Evolutionary conservation across 192 early-diverging fungal genomes (phyloP), one percentile per base, ranked within the genome.

Genomic region (Backusella tuberculispora): DNA sequence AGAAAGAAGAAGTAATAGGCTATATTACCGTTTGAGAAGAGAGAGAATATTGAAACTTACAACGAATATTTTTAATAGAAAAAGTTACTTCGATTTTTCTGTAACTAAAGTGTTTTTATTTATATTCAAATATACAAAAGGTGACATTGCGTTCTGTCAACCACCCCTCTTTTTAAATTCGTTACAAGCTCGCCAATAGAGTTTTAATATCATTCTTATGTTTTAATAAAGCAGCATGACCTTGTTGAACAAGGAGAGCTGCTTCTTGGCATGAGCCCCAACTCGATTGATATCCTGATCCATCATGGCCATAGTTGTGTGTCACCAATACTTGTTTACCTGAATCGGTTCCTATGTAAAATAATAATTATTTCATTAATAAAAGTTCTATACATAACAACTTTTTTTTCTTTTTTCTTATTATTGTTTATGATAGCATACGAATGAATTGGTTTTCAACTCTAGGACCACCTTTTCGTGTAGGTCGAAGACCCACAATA

Each of bases 271-370:
- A 83, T 26, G 87, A 81, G 7, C 86, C 87, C 88, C 88, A 92
- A 78, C 87, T 92, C 17, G 83, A 83, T 76, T 88, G 84, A 74
- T 84, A 91, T n/a, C 87, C 88, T 78, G 56, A 26, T 45, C 70
- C 83, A 24, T 81, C 83, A 70, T 92, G 90, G 3, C 91, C 91
- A 77, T 92, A 92, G 71, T 90, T 90, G 66, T 92, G 91, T 0
- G 85, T 83, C 15, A 89, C 71, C 7, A 81, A 19, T 2, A 88
- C 69, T 3, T 69, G 73, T 67, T 82, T 80, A 14, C 81, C 81
- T 17, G 34, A 66, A 26, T 63, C 9, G 9, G 67, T 60, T 24
- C 26, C 53, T 60, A 60, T 14, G 14, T 46, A 46, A 12, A 46
- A 46, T 4, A 46, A 14, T 43, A 43, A 43, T 6, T 9, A 43